Conservation (phyloP, 192 early-diverging fungal species). For the Radiomyces spectabilis region DNA sequence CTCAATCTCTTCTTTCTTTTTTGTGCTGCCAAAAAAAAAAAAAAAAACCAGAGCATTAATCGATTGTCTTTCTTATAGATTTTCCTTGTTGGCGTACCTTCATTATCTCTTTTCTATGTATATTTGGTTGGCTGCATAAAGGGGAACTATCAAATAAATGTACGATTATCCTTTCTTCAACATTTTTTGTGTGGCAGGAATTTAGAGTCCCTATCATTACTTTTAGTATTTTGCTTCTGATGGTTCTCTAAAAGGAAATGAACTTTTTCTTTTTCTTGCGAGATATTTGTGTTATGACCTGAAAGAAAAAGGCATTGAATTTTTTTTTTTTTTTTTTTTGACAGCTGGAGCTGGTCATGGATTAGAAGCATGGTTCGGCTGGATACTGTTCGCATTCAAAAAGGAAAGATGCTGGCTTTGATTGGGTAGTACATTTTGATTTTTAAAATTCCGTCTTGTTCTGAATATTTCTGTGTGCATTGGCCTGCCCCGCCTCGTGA, state of each 20-base stretch:
- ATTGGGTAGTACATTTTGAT: not conserved
- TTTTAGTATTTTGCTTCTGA: too few species aligned
- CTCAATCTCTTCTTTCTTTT: too few species aligned
- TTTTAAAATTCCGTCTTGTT: not conserved
- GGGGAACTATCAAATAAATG: not conserved
- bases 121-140: not conserved
- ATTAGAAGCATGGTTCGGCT: not conserved
- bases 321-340: not conserved
- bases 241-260: not conserved
- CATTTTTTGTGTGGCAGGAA: not conserved
- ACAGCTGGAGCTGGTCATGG: not conserved
- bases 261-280: not conserved
- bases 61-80: not conserved
- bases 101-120: not conserved
- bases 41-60: not conserved
- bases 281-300: not conserved
- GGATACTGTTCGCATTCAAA: not conserved
- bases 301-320: not conserved
- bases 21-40: not conserved
- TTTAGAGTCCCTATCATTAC: not conserved
- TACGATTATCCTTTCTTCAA: not conserved
- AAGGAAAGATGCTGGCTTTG: not conserved
- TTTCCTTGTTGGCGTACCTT: not conserved
- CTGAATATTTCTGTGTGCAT: slow-evolving; percentile 1
- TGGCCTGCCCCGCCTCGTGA: too few species aligned